phyloP scores from a whole-genome alignment of 2,329 filamentous ascomycete species.

The Ambrosiella beaveri region DNA sequence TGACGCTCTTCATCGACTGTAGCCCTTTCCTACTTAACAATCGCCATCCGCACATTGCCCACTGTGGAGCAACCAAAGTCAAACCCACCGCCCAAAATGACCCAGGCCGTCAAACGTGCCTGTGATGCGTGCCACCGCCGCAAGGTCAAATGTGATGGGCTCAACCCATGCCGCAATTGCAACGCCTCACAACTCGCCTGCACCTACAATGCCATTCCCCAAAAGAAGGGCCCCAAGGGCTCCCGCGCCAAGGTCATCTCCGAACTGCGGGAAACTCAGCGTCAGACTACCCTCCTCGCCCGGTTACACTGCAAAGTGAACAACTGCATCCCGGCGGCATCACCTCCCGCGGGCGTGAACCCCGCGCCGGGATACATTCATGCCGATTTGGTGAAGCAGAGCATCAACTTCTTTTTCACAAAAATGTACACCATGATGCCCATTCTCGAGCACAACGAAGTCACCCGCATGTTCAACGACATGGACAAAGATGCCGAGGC shows the following conservation, averaged over 20 bases:
- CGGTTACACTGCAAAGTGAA: conserved; percentile 44
- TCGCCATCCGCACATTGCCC: not conserved
- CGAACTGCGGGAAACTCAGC: conserved; percentile 51
- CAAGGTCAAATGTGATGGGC: conserved; percentile 58
- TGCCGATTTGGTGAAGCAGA: conserved; percentile 45
- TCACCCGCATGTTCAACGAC: conserved; percentile 41
- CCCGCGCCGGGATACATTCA: conserved; percentile 45
- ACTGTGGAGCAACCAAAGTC: conserved; percentile 6
- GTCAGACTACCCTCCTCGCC: conserved; percentile 44
- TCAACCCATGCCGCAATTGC: conserved; percentile 56
- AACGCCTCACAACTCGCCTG: conserved; percentile 47
- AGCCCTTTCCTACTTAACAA: too few species aligned
- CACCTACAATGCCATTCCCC: conserved; percentile 58
- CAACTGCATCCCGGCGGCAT: conserved; percentile 19
- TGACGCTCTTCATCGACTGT: too few species aligned
- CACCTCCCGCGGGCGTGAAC: conserved; percentile 22
- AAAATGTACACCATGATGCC: conserved; percentile 49
- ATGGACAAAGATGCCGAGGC: conserved; percentile 45
- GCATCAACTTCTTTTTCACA: conserved; percentile 50
- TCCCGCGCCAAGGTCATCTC: conserved; percentile 60
- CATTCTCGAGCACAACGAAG: conserved; percentile 38
- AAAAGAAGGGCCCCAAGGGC: conserved; percentile 62
- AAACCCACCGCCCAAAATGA: conserved; percentile 21
- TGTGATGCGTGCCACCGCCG: conserved; percentile 59
- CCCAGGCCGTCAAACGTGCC: conserved; percentile 40